phyloP scores from a whole-genome alignment of 2,329 filamentous ascomycete genomes.

The Cladosporium colombiae region DNA sequence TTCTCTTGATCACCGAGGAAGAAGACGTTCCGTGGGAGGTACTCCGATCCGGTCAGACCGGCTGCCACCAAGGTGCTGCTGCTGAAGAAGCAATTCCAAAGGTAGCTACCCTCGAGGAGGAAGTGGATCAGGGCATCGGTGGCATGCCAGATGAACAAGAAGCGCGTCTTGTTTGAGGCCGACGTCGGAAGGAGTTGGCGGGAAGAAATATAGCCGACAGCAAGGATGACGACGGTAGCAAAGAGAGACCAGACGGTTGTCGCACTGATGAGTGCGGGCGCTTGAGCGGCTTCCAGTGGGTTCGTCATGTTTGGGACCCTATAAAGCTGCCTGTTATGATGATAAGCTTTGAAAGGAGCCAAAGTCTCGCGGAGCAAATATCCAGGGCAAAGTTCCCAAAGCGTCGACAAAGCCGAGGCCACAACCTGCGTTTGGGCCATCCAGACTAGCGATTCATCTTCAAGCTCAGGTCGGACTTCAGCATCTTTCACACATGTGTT shows the following conservation, averaged over 20 bases:
- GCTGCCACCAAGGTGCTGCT: slow-evolving; percentile 48
- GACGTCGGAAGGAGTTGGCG: slow-evolving; percentile 53
- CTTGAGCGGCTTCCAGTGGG: slow-evolving; percentile 13
- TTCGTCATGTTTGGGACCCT: neutral
- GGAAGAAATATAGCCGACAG: slow-evolving; percentile 54
- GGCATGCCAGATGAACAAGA: slow-evolving; percentile 91
- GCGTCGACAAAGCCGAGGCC: neutral
- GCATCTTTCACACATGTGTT: neutral
- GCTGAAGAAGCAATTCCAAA: slow-evolving; percentile 91
- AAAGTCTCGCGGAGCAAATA: neutral
- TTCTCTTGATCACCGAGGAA: slow-evolving; percentile 57
- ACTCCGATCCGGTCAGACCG: slow-evolving; percentile 36
- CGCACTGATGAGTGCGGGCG: slow-evolving; percentile 41
- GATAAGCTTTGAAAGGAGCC: slow-evolving; percentile 1
- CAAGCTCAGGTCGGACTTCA: neutral
- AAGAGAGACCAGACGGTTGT: slow-evolving; percentile 58
- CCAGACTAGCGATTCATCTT: neutral
- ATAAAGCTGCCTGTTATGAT: neutral
- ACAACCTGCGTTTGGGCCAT: neutral
- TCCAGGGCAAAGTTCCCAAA: neutral
- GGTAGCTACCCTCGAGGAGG: slow-evolving; percentile 84
- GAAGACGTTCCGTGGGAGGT: slow-evolving; percentile 50
- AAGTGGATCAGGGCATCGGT: slow-evolving; percentile 93
- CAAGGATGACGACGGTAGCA: slow-evolving; percentile 56
- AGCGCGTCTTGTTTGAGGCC: slow-evolving; percentile 61